These are phyloP conservation scores for Gamsiella multidivaricata DNA, from an alignment of 192 early-diverging fungal genomes.

Conservation along the genomic window DNA sequence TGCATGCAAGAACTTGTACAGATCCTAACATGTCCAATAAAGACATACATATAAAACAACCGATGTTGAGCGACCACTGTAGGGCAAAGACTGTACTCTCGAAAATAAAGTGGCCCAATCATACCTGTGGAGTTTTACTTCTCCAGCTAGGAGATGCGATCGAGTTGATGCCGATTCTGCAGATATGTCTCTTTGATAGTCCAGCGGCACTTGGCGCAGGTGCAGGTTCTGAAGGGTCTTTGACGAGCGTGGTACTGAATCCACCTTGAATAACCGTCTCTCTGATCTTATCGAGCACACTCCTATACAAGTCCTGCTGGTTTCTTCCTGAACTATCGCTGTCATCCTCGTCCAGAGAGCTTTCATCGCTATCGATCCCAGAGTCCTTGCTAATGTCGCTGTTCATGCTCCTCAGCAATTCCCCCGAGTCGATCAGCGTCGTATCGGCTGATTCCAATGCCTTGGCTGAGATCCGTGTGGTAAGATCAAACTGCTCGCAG, in stretches of 20 bases:
- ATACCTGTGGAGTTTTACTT: slow-evolving; percentile 64
- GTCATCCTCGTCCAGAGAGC: slow-evolving; percentile 9
- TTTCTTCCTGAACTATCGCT: background rate
- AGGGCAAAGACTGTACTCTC: too few relatives aligned
- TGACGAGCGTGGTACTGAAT: slow-evolving; percentile 65
- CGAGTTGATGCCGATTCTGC: slow-evolving; percentile 85
- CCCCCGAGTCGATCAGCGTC: slow-evolving; percentile 58
- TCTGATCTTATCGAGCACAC: slow-evolving; percentile 62
- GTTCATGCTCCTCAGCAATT: slow-evolving; percentile 31
- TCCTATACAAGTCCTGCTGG: slow-evolving; percentile 55
- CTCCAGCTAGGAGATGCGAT: slow-evolving; percentile 87
- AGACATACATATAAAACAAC: too few relatives aligned
- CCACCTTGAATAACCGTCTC: slow-evolving; percentile 71
- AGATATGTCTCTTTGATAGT: slow-evolving; percentile 66
- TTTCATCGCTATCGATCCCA: slow-evolving; percentile 46
- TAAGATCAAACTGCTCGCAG: slow-evolving; percentile 89
- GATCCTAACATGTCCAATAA: slow-evolving; percentile 49
- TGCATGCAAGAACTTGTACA: slow-evolving; percentile 77
- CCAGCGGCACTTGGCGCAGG: slow-evolving; percentile 39
- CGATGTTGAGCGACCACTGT: too few relatives aligned
- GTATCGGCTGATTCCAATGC: slow-evolving; percentile 66
- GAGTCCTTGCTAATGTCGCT: slow-evolving; percentile 13
- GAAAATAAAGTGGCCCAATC: too few relatives aligned
- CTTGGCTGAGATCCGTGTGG: slow-evolving; percentile 73
- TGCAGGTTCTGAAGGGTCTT: slow-evolving; percentile 34